Percentiles rank a stretch among this genome's conserved stretches.
These are phyloP conservation scores for Leptographium lundbergii DNA, from an alignment of 2,329 filamentous ascomycete genomes.

Conservation along the genomic window DNA sequence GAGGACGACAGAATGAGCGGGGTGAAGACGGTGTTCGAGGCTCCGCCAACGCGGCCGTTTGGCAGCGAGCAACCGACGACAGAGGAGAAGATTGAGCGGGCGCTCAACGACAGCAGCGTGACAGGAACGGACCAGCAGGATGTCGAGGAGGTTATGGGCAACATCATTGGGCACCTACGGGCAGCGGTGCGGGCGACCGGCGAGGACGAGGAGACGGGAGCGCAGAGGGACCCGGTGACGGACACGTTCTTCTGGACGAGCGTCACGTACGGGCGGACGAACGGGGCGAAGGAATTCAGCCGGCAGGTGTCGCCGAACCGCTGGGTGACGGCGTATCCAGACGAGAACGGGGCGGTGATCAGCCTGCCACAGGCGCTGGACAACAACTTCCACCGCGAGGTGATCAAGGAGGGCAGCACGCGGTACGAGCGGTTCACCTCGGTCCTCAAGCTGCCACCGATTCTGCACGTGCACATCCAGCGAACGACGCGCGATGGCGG, in stretches of 20 bases:
- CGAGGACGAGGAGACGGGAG: conserved; percentile 46
- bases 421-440: conserved; percentile 50
- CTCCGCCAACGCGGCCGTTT: conserved; percentile 6
- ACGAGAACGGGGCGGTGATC: conserved; percentile 29
- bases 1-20: background rate
- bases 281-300: conserved; percentile 29
- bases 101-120: conserved; percentile 31
- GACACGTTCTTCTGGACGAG: conserved; percentile 53
- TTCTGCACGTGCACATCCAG: conserved; percentile 83
- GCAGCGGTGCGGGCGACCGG: conserved; percentile 68
- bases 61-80: conserved; percentile 20
- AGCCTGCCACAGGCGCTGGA: conserved; percentile 78
- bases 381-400: conserved; percentile 69
- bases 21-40: conserved; percentile 8
- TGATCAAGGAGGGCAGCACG: conserved; percentile 51
- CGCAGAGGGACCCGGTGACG: conserved; percentile 73
- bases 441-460: conserved; percentile 64
- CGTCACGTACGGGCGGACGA: conserved; percentile 45
- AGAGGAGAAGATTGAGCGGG: conserved; percentile 32
- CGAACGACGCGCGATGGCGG: conserved; percentile 60
- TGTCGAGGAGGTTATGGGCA: conserved; percentile 89
- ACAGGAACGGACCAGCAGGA: conserved; percentile 69
- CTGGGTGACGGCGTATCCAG: conserved; percentile 48
- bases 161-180: conserved; percentile 81
- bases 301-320: conserved; percentile 42